Base-by-base conservation (phyloP, 2,329 filamentous ascomycete genomes). In the Cercospora zeina region DNA sequence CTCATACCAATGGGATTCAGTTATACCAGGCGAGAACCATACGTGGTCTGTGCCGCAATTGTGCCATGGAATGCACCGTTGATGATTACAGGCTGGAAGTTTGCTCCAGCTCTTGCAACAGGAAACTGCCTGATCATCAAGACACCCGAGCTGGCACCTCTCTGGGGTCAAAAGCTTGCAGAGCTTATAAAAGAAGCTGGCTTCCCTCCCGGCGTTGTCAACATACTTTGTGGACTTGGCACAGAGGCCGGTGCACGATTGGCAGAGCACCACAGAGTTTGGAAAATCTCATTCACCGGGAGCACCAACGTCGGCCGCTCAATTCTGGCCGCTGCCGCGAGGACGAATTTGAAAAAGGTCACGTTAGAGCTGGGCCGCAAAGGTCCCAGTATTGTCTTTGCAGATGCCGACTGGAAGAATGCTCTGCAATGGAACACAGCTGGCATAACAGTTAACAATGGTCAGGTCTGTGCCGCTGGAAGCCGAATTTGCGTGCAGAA, bases 61-160 rank as follows among this genome's bases (percentile, higher is more conserved):
- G 83, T 85, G 55, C 84, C 84, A 0, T 87, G 83, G 82, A 85
- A 86, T 64, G 77, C 77, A 0, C 78, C 83, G 0, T 66, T 84
- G 2, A 59, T 79, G 1, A 79, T 81, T 64, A 55, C 65, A 8
- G 36, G 72, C 0, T 71, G 73, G 72, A 87, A 88, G 72, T 72
- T 85, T 16, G 84, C 82, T 2, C 84, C 85, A 0, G 85, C 85
- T 0, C 74, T 88, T n/a, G 83, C 82, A 0, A 82, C 82, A 0
- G 85, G 85, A 0, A 86, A 86, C 70, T 79, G 79, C 36, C 80
- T 88, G 34, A 72, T 88, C 1, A 70, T 87, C 31, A 88, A 88
- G 74, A 83, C 83, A 19, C 50, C 51, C n/a, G 62, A 66, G 69
- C 74, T 66, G 19, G 37, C 45, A n/a, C 62, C 57, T 11, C 13